Conservation (phyloP, 1,284 basidiomycete genomes). For the Fistulinella cinereoalba region DNA sequence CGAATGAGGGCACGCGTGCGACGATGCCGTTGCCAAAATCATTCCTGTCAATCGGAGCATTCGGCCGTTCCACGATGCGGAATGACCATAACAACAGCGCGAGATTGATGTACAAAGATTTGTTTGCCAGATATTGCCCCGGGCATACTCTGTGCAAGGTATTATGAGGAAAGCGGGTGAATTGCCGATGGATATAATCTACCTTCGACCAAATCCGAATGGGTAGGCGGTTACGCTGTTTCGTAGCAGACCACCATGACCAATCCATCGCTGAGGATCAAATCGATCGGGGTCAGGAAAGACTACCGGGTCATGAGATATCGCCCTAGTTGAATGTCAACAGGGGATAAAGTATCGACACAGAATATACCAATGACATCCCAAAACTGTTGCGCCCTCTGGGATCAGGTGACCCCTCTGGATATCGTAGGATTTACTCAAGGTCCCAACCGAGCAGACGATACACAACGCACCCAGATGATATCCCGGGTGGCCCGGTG, state of each 20-base stretch:
- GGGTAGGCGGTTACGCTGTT: slow-evolving; percentile 51
- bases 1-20: slow-evolving; percentile 9
- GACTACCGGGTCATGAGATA: slow-evolving; percentile 51
- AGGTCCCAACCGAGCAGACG: too few species aligned
- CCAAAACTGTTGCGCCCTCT: slow-evolving; percentile 54
- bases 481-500: slow-evolving; percentile 60
- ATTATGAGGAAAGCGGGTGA: too few species aligned
- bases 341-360: not conserved
- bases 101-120: slow-evolving; percentile 19
- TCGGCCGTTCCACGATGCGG: slow-evolving; percentile 11
- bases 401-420: slow-evolving; percentile 57
- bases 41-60: slow-evolving; percentile 12
- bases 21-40: slow-evolving; percentile 6
- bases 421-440: not conserved
- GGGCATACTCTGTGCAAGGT: slow-evolving; percentile 17
- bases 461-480: slow-evolving; percentile 45
- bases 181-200: not conserved
- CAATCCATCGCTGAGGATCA: slow-evolving; percentile 57
- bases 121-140: slow-evolving; percentile 18
- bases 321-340: slow-evolving; percentile 36
- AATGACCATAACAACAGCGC: slow-evolving; percentile 26
- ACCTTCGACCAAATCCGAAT: slow-evolving; percentile 62
- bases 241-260: slow-evolving; percentile 43
- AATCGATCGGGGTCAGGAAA: slow-evolving; percentile 61
- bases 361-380: slow-evolving; percentile 35